phyloP scores from a whole-genome alignment of 164 flowering plant species.

The Tetrastigma voinierianum region DNA sequence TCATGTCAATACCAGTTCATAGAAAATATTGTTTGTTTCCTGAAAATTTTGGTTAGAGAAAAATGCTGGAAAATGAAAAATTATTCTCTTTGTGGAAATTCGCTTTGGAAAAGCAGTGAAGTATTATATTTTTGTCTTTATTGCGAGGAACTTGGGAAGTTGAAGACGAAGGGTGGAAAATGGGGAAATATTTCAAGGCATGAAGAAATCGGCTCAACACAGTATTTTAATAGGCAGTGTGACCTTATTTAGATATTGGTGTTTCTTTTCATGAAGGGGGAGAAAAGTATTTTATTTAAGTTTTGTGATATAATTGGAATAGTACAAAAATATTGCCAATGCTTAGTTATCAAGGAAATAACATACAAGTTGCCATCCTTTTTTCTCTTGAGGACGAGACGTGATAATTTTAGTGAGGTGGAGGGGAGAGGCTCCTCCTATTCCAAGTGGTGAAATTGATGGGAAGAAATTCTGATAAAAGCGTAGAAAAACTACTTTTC shows the following conservation, averaged over 20 bases:
- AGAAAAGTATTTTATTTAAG: no score
- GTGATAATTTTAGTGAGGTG: slow-evolving; percentile 11
- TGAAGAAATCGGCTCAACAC: slow-evolving; percentile 35
- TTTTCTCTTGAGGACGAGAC: background rate
- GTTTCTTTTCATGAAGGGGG: no score
- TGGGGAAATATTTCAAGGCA: slow-evolving; percentile 32
- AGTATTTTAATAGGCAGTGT: background rate
- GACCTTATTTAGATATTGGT: no score
- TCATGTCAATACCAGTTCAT: slow-evolving; percentile 46
- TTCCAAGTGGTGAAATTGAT: slow-evolving; percentile 19
- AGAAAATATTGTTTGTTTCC: slow-evolving; percentile 64
- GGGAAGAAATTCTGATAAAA: slow-evolving; percentile 12
- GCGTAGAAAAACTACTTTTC: background rate
- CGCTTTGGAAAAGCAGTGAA: slow-evolving; percentile 86
- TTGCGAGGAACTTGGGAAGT: slow-evolving; percentile 54
- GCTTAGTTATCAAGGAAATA: no score
- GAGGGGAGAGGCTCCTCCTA: slow-evolving; percentile 19
- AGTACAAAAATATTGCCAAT: no score
- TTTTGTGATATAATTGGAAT: no score
- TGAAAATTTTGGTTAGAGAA: slow-evolving; percentile 59
- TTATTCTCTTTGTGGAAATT: slow-evolving; percentile 85
- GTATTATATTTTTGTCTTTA: slow-evolving; percentile 70
- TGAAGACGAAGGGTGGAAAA: slow-evolving; percentile 40
- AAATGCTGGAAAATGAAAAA: slow-evolving; percentile 81
- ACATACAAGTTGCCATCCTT: background rate